Conservation (phyloP, 768 basidiomycete species). For the Amanita phalloides region DNA sequence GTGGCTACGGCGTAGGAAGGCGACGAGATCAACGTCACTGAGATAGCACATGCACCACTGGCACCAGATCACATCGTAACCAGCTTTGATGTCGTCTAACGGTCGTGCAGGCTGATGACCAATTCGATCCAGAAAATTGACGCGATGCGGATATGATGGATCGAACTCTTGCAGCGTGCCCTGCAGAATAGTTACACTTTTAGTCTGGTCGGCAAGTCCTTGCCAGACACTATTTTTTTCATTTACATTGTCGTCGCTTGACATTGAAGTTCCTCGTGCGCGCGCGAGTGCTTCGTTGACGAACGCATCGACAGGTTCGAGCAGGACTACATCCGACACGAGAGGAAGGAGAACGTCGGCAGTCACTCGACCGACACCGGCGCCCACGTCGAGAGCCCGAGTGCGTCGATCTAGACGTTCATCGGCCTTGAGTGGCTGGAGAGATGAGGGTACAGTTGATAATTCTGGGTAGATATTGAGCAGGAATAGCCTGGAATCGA, state of each 20-base stretch:
- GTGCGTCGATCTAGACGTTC: slow-evolving; percentile 20
- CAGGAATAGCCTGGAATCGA: slow-evolving; percentile 84
- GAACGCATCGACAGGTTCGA: slow-evolving; percentile 81
- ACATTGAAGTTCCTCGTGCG: slow-evolving; percentile 17
- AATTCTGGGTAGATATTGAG: slow-evolving; percentile 75
- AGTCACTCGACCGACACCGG: slow-evolving; percentile 91
- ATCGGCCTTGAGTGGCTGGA: slow-evolving; percentile 35
- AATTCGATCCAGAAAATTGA: slow-evolving; percentile 49
- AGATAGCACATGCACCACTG: slow-evolving; percentile 97
- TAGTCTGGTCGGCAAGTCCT: slow-evolving; percentile 50
- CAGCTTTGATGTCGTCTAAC: slow-evolving; percentile 36
- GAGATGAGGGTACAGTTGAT: slow-evolving; percentile 62
- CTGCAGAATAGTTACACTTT: slow-evolving; percentile 72
- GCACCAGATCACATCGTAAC: slow-evolving; percentile 90
- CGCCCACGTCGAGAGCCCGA: slow-evolving; percentile 86
- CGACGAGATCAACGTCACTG: slow-evolving; percentile 61
- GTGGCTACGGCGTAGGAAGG: slow-evolving; percentile 59
- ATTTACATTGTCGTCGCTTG: neutral
- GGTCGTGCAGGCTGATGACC: slow-evolving; percentile 43
- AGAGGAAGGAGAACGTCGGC: slow-evolving; percentile 83
- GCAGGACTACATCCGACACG: slow-evolving; percentile 75
- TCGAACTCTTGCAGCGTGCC: slow-evolving; percentile 76
- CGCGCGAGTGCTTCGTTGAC: slow-evolving; percentile 55
- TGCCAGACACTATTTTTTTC: slow-evolving; percentile 36
- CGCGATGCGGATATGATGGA: slow-evolving; percentile 40